Conservation (phyloP, 164 flowering plant genomes). For the Vitis rupestris region DNA sequence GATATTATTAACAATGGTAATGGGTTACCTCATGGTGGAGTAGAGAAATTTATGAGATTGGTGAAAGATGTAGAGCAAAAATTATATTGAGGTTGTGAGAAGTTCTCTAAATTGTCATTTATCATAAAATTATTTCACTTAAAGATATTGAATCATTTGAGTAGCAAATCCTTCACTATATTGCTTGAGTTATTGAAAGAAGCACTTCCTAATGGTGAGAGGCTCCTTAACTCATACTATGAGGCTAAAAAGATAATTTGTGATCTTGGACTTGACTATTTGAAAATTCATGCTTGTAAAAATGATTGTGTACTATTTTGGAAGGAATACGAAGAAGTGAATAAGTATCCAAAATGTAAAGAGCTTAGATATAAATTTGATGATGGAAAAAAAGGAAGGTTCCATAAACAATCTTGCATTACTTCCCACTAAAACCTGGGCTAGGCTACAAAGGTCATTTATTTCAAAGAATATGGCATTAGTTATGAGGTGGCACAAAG, state of each 20-base stretch:
- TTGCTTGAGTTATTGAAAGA: too few species aligned
- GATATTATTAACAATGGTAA: too few species aligned
- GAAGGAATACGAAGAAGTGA: neutral
- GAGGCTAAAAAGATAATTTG: constrained; percentile 2
- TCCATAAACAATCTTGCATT: constrained; percentile 1
- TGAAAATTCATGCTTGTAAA: constrained; percentile 8
- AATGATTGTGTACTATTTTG: constrained; percentile 5
- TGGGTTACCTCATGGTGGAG: too few species aligned
- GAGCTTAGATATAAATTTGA: neutral
- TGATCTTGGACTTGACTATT: constrained; percentile 1
- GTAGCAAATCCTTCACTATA: too few species aligned
- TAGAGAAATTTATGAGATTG: too few species aligned
- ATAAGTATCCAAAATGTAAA: neutral
- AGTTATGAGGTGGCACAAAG: constrained; percentile 8
- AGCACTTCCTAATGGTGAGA: too few species aligned
- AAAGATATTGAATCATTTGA: too few species aligned
- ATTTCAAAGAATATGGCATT: neutral
- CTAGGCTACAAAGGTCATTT: neutral
- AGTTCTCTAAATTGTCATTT: too few species aligned
- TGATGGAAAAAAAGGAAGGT: neutral
- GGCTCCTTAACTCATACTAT: neutral
- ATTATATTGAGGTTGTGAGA: too few species aligned
- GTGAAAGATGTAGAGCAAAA: too few species aligned
- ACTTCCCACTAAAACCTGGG: constrained; percentile 1
- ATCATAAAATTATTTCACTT: too few species aligned